Evolutionary conservation across 2,329 filamentous ascomycete genomes (phyloP), one percentile per base, ranked within the genome.

Genomic region (Exophiala dermatitidis): DNA sequence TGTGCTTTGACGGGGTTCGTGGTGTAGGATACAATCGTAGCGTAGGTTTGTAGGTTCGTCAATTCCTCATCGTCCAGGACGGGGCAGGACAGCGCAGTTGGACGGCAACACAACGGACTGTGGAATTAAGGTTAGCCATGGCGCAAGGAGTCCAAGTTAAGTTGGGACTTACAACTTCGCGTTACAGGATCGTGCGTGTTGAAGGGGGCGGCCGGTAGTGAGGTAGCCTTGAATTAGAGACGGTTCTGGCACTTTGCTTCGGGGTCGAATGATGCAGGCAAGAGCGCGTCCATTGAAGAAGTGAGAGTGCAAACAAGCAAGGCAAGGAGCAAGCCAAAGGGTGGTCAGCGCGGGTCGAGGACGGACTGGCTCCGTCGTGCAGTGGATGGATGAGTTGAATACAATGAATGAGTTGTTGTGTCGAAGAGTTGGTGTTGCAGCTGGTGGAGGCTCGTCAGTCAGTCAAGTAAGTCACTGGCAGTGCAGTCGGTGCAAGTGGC

Each of bases 201-300:
- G 42, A 31, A 32, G 28, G n/a, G 30, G n/a, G 42, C 28, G 3
- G 19, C 9, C 29, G n/a, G 8, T 9, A 10, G 9, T 19, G 12
- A 42, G 19, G 31, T 9, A 40, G 44, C 34, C 8, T 38, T 8
- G 10, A 9, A n/a, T 33, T 33, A 36, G 12, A 36, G 6, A 38
- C 19, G 47, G 30, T n/a, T 44, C 26, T 33, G 31, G 36, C 26
- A 37, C 42, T 32, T 38, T 55, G 53, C 44, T 48, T 48, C 37
- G 12, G 28, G 46, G 33, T n/a, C 32, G 34, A 41, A 8, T 41
- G 28, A 37, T 32, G 44, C 44, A 36, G 46, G 37, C 29, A 48
- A 44, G 42, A 41, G 48, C 37, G 32, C 44, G 32, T 55, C 53
- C 53, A 55, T 55, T 54, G 53, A 51, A 45, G 28, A 51, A 32